phyloP scores from a whole-genome alignment of 768 basidiomycete species.

The Mycena crocata region DNA sequence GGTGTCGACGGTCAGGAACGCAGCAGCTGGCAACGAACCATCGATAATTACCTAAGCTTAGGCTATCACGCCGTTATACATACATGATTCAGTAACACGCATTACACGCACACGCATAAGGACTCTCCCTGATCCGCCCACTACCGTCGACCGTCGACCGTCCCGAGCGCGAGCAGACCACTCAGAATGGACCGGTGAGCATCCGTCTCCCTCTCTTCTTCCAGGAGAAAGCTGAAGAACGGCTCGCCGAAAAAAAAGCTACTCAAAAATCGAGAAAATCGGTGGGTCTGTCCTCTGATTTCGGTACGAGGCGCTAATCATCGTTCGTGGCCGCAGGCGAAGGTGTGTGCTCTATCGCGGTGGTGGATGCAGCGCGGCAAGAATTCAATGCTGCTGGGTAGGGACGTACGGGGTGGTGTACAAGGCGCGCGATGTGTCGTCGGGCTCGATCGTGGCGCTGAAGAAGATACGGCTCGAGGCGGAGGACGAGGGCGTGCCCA shows the following conservation, averaged over 20 bases:
- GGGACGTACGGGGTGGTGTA: constrained; percentile 99
- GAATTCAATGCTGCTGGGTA: constrained; percentile 48
- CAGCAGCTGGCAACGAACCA: constrained; percentile 9
- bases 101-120: constrained; percentile 1
- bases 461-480: constrained; percentile 99
- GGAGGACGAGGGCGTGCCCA: constrained; percentile 98
- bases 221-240: too few species aligned
- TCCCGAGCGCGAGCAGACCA: background rate
- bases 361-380: background rate
- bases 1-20: background rate
- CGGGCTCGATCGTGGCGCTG: constrained; percentile 88
- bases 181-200: constrained; percentile 28
- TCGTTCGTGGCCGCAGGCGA: constrained; percentile 56
- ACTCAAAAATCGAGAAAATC: constrained; percentile 97
- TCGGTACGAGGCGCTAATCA: constrained; percentile 11
- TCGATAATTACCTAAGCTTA: constrained; percentile 31
- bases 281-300: constrained; percentile 69
- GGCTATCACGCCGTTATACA: constrained; percentile 22
- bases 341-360: constrained; percentile 40
- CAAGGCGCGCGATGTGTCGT: constrained; percentile 88
- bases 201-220: too few species aligned
- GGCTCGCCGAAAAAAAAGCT: constrained; percentile 57
- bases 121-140: constrained; percentile 29
- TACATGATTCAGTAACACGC: too few species aligned
- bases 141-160: constrained; percentile 9